Evolutionary conservation across 208 protist species (phyloP).

Genomic region (Leishmania guyanensis): DNA sequence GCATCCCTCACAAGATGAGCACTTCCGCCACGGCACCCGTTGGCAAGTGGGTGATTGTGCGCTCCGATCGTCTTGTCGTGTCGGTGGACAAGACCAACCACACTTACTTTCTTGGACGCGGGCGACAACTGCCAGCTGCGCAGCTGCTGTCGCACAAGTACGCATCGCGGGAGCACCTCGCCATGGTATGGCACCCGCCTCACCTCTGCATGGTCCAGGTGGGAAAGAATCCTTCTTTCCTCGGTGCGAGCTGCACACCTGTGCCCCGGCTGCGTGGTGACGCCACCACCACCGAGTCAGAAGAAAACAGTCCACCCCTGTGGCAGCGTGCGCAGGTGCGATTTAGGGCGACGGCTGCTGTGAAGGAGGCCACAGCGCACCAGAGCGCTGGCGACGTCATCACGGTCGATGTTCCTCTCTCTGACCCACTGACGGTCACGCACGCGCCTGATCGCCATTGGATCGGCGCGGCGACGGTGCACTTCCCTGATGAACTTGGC

Average conservation of each 20-base stretch:
- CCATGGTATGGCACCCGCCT: conserved; percentile 41
- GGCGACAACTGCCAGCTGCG: conserved; percentile 36
- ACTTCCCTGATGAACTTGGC: conserved; percentile 68
- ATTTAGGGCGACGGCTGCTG: conserved; percentile 4
- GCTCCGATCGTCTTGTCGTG: conserved; percentile 57
- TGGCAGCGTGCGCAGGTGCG: conserved; percentile 5
- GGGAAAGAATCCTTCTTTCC: conserved; percentile 78
- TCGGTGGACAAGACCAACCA: conserved; percentile 40
- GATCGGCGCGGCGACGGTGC: conserved; percentile 36
- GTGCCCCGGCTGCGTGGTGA: conserved; percentile 17
- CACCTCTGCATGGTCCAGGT: conserved; percentile 41
- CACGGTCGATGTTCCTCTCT: conserved; percentile 26
- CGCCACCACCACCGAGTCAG: neutral
- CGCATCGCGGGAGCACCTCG: conserved; percentile 66
- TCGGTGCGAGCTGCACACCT: conserved; percentile 26
- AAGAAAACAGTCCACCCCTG: neutral
- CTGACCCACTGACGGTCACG: conserved; percentile 26
- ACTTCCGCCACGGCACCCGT: neutral
- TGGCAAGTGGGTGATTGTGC: conserved; percentile 62
- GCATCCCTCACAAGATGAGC: neutral
- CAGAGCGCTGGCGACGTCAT: neutral
- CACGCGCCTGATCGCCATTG: conserved; percentile 21
- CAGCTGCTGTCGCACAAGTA: conserved; percentile 67
- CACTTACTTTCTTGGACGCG: conserved; percentile 51
- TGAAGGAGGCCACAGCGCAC: conserved; percentile 10